Evolutionary conservation across 352 stramenopile species (phyloP), one percentile per base, ranked within the genome.

Genomic region (Peronosclerospora sorghi): DNA sequence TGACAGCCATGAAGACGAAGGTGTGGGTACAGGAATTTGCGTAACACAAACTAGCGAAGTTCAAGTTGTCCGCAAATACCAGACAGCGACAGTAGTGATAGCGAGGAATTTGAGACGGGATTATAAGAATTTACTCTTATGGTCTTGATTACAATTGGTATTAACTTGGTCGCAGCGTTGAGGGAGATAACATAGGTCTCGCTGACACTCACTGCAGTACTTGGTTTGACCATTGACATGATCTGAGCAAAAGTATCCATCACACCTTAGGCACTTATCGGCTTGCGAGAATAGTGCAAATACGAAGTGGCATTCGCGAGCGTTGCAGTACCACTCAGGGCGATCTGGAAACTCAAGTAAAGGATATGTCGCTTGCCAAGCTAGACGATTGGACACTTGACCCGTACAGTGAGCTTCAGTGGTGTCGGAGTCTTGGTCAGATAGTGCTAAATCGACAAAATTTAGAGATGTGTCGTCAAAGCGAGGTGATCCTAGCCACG

Each of bases 251-350:
- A 86, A 86, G 34, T 67, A 64, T 17, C 71, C 69, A 0, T 54
- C 49, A 29, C 76, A 88, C 7, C 59, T 42, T 9, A 15, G 37
- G 39, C 76, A 88, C 15, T 77, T 60, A 18, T 65, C 55, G 4
- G 57, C 58, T 18, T 77, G 64, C 0, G 68, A 64, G 41, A 86
- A 86, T 48, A 88, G 68, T 24, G 62, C 56, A 26, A 88, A 88
- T 9, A 88, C 70, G 6, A 37, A 48, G 48, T 86, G 73, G 43
- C 76, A 88, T 2, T 62, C 42, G 1, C 37, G 28, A 8, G 66
- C 59, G 37, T 88, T 86, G 59, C 76, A 88, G 39, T 85, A 88
- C 76, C 76, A 88, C 41, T 62, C 52, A 10, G 76, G 73, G 0
- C 69, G 59, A 45, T 82, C 62, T 0, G 76, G 69, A 24, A 88